These are phyloP conservation scores for Cyclostephanos invisitatus DNA, from an alignment of 108 stramenopile genomes.

Conservation along the genomic window DNA sequence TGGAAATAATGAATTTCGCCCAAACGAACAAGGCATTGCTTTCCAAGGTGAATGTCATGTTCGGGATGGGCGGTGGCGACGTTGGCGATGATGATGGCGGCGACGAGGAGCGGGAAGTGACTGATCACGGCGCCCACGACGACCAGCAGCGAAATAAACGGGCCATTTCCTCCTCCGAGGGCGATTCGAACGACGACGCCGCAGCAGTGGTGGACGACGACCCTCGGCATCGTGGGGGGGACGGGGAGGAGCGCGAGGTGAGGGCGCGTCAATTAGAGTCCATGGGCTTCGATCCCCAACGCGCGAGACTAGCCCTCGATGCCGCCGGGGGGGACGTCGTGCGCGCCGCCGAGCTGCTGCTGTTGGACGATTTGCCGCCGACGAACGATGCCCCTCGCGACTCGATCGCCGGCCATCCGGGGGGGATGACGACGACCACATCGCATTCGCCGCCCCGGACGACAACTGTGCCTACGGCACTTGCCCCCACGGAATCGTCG, in stretches of 20 bases:
- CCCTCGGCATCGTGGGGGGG: not conserved
- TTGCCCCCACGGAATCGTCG: slow-evolving; percentile 9
- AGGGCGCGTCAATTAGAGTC: not conserved
- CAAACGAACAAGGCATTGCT: slow-evolving; percentile 75
- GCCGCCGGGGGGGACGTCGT: not conserved
- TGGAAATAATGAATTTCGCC: slow-evolving; percentile 79
- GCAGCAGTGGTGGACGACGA: too few relatives aligned
- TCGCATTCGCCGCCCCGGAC: not conserved
- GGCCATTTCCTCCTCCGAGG: not conserved
- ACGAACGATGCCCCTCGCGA: too few relatives aligned
- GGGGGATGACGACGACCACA: too few relatives aligned
- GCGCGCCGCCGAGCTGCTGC: not conserved
- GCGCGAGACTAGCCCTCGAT: not conserved
- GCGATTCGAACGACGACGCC: not conserved
- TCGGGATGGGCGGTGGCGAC: slow-evolving; percentile 56
- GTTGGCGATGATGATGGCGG: not conserved
- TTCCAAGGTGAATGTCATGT: slow-evolving; percentile 70
- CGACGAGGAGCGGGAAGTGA: not conserved
- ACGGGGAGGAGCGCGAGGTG: not conserved
- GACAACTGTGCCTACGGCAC: slow-evolving; percentile 14
- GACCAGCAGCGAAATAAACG: not conserved
- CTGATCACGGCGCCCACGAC: not conserved
- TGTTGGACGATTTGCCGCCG: not conserved
- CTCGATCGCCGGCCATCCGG: too few relatives aligned
- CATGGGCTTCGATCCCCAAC: not conserved